Evolutionary conservation across 371 early-diverging fungal genomes (phyloP), one percentile per base, ranked within the genome.

Genomic region (Catenaria anguillulae): DNA sequence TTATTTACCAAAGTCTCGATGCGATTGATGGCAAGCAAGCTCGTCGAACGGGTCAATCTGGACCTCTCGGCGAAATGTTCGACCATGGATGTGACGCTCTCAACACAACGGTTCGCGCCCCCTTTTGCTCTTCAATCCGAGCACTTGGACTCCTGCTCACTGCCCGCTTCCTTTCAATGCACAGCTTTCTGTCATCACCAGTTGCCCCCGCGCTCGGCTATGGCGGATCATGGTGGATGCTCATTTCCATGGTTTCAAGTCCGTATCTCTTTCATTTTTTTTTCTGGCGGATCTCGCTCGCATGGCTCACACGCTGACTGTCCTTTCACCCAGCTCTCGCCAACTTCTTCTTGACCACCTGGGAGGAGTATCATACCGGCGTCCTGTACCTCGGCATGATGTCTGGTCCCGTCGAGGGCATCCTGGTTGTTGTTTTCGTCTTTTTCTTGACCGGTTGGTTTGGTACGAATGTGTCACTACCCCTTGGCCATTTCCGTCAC

Each of bases 341-440:
- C 58, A 85, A 84, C 74, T 99, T 95, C 75, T 99, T 89, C 77
- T 73, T 92, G 65, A 84, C 90, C 60, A 92, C 93, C 10, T 89
- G 93, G 87, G 94, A 98, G 70, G 93, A 92, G 65, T 97, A 92
- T 68, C 90, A 94, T 70, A 95, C 97, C 1, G 90, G 90, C 19
- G 72, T 82, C 4, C 79, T 99, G 56, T 93, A 84, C 66, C 77
- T 98, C 43, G 90, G 92, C 29, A 81, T 89, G 56, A 85, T 97
- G 73, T 90, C 86, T 65, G 99, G 98, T 13, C 95, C 98, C 29
- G 89, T 93, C 17, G 99, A 99, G 71, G 97, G 96, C 13, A 81
- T 98, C n/a, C 62, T 92, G 54, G 76, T 86, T 70, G 73, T 84
- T 42, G 77, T 79, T 60, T 61, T 73, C 37, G 67, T 84, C 5